Evolutionary conservation across 2,329 filamentous ascomycete species (phyloP).

Genomic region (Colletotrichum cereale): DNA sequence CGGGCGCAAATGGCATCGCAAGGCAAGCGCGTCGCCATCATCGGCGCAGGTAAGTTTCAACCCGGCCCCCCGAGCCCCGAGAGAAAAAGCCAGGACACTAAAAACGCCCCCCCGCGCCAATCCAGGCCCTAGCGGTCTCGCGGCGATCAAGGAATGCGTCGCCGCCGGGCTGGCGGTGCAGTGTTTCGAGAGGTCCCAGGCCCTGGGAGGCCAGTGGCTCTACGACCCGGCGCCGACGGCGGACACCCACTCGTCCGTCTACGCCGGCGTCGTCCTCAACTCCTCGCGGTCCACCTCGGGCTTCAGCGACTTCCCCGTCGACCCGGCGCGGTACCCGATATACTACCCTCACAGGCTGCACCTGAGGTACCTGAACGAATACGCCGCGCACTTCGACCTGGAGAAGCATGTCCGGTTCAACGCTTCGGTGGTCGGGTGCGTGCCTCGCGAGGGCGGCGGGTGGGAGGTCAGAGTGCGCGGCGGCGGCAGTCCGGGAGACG

Average conservation of each 20-base stretch:
- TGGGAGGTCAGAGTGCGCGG: constrained; percentile 48
- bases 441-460: constrained; percentile 43
- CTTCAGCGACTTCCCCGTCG: constrained; percentile 55
- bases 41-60: constrained; percentile 43
- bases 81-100: neutral
- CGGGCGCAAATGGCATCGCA: neutral
- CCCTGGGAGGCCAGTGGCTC: constrained; percentile 55
- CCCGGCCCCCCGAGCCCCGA: no score
- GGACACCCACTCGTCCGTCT: constrained; percentile 50
- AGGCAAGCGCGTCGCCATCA: constrained; percentile 42
- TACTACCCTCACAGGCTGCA: constrained; percentile 52
- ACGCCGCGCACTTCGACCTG: constrained; percentile 52
- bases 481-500: constrained; percentile 34
- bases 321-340: constrained; percentile 52
- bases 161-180: constrained; percentile 51
- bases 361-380: constrained; percentile 52
- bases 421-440: constrained; percentile 49
- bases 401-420: constrained; percentile 50
- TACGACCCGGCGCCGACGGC: constrained; percentile 48
- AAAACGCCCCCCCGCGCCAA: no score
- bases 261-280: constrained; percentile 52
- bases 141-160: constrained; percentile 54
- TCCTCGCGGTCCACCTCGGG: constrained; percentile 53
- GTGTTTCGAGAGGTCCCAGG: constrained; percentile 50
- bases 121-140: constrained; percentile 52